Evolutionary conservation across 352 stramenopile genomes (phyloP).

Genomic region (Phytopythium aichiense): DNA sequence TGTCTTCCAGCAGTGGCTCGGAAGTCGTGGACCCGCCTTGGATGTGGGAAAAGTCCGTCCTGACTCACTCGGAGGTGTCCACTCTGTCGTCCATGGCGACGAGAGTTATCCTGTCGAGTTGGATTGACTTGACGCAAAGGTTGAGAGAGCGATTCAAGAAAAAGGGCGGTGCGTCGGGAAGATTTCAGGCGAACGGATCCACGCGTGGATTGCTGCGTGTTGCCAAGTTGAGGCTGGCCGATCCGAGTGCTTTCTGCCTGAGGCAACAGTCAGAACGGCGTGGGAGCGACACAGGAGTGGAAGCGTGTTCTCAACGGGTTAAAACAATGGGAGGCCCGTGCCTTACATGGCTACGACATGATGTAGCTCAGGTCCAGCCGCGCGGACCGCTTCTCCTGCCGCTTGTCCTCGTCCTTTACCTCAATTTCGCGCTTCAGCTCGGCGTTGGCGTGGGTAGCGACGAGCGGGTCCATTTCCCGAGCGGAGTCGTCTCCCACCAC

Average conservation of each 20-base stretch:
- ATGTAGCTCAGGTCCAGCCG: conserved; percentile 12
- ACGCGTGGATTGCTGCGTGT: no score
- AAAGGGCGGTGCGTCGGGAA: not conserved
- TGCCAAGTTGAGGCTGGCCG: no score
- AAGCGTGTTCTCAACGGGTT: no score
- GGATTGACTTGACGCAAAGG: not conserved
- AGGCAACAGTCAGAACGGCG: no score
- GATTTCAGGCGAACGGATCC: no score
- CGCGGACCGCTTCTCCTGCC: not conserved
- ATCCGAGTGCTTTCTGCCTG: no score
- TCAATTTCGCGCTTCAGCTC: not conserved
- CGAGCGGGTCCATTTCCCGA: not conserved
- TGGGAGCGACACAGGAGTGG: no score
- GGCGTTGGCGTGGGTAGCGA: not conserved
- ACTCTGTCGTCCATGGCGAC: not conserved
- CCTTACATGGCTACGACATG: conserved; percentile 7
- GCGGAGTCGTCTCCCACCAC: not conserved
- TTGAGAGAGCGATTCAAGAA: not conserved
- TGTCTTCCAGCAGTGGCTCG: not conserved
- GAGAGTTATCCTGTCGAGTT: not conserved
- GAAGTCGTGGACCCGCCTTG: no score
- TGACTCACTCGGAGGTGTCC: no score
- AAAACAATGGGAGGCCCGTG: no score
- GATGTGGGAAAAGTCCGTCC: no score
- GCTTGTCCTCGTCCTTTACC: not conserved